These are phyloP conservation scores for Phytophthora cajani DNA, from an alignment of 352 stramenopile species.

Conservation along the genomic window DNA sequence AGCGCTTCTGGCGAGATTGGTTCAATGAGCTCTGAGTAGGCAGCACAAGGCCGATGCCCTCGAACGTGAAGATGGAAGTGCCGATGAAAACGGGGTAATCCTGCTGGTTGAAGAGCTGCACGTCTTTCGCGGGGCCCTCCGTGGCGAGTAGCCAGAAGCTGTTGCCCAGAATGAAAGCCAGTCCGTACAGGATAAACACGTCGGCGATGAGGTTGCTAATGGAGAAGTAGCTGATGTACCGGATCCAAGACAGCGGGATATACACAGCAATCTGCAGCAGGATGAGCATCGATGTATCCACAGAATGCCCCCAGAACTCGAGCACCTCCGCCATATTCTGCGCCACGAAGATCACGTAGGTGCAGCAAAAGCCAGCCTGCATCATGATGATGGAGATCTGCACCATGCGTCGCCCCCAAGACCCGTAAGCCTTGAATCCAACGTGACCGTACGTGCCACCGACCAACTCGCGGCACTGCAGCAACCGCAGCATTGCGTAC, in stretches of 20 bases:
- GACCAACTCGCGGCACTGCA: conserved; percentile 72
- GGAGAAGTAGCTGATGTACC: conserved; percentile 88
- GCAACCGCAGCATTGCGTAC: conserved; percentile 78
- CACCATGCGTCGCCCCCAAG: conserved; percentile 76
- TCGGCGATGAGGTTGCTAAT: conserved; percentile 87
- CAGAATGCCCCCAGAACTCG: conserved; percentile 48
- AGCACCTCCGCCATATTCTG: conserved; percentile 83
- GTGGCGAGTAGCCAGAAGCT: conserved; percentile 67
- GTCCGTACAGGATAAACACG: conserved; percentile 85
- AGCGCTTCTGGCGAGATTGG: conserved; percentile 66
- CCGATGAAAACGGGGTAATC: conserved; percentile 85
- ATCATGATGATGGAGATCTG: conserved; percentile 87
- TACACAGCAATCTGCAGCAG: conserved; percentile 77
- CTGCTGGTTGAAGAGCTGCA: conserved; percentile 73
- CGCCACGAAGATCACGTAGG: conserved; percentile 86
- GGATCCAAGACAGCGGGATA: conserved; percentile 85
- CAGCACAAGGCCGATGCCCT: conserved; percentile 82
- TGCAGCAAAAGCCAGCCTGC: conserved; percentile 86
- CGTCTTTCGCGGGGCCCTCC: conserved; percentile 50
- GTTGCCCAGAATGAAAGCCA: conserved; percentile 79
- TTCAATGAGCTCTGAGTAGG: conserved; percentile 77
- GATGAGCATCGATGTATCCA: conserved; percentile 67
- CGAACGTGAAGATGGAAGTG: conserved; percentile 83
- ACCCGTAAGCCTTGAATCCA: conserved; percentile 67
- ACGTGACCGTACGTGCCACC: conserved; percentile 84